Conservation (phyloP, 257 asterid genomes). For the Coffea canephora region DNA sequence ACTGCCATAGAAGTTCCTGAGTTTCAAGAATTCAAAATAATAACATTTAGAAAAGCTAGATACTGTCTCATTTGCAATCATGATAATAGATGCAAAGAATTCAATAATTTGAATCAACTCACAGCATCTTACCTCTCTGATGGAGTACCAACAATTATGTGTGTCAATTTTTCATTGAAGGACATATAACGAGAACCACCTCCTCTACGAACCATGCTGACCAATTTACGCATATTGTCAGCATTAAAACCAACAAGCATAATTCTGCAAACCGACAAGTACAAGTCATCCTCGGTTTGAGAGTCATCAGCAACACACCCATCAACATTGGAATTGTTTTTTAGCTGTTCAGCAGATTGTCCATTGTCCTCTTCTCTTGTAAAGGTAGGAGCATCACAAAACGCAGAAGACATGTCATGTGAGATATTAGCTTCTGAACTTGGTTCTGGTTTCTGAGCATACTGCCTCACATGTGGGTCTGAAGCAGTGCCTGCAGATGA, state of each 20-base stretch:
- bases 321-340: slow-evolving; percentile 34
- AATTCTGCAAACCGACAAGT: slow-evolving; percentile 91
- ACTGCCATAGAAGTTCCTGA: not conserved
- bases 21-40: not conserved
- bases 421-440: slow-evolving; percentile 42
- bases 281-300: slow-evolving; percentile 76
- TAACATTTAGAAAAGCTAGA: not conserved
- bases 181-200: slow-evolving; percentile 97
- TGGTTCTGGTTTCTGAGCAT: slow-evolving; percentile 46
- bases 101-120: not conserved
- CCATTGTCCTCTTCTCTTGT: slow-evolving; percentile 29
- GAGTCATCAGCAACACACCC: slow-evolving; percentile 76
- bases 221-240: slow-evolving; percentile 76
- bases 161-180: slow-evolving; percentile 70
- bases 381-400: slow-evolving; percentile 46
- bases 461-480: slow-evolving; percentile 38
- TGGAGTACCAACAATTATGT: slow-evolving; percentile 80
- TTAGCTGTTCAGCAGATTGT: slow-evolving; percentile 39
- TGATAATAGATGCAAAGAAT: not conserved
- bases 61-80: not conserved
- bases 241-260: slow-evolving; percentile 80
- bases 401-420: slow-evolving; percentile 33
- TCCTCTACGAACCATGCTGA: slow-evolving; percentile 84
- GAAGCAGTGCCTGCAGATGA: slow-evolving; percentile 54
- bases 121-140: slow-evolving; percentile 61